A percentile compares a stretch with the other conserved stretches of the same genome.
These are phyloP conservation scores for Trametes versicolor DNA, from an alignment of 1,284 basidiomycete species.

Conservation along the genomic window DNA sequence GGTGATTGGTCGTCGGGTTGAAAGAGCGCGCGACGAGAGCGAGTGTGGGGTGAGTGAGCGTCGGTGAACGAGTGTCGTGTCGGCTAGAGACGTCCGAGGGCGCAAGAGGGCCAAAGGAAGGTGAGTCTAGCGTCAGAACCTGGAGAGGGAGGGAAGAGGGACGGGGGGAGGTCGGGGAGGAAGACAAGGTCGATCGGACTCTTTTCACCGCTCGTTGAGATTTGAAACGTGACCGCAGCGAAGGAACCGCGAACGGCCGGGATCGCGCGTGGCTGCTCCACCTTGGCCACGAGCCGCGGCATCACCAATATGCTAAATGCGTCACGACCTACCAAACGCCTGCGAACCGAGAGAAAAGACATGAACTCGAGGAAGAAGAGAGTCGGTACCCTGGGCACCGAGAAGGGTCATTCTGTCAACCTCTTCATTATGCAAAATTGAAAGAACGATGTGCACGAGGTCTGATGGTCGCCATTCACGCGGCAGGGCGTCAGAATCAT, in stretches of 20 bases:
- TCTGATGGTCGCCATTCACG: too few species aligned
- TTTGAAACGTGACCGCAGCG: conserved; percentile 13
- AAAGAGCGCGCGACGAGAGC: conserved; percentile 12
- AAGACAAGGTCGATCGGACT: conserved; percentile 12
- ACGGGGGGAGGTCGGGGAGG: conserved; percentile 14
- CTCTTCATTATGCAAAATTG: too few species aligned
- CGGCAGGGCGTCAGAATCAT: too few species aligned
- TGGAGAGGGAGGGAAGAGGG: conserved; percentile 1
- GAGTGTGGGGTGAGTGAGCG: conserved; percentile 11
- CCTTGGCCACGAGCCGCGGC: conserved; percentile 11
- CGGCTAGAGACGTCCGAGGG: conserved; percentile 12
- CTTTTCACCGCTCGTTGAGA: conserved; percentile 14
- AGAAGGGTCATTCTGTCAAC: too few species aligned
- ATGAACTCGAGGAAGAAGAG: not conserved
- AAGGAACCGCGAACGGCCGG: conserved; percentile 8
- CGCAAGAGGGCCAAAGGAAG: not conserved
- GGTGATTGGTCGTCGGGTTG: not conserved
- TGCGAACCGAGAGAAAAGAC: not conserved
- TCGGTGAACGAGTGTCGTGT: conserved; percentile 19
- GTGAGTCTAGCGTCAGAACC: not conserved
- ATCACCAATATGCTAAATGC: conserved; percentile 17
- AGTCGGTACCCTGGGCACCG: not conserved
- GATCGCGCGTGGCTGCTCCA: conserved; percentile 18
- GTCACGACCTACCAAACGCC: conserved; percentile 15
- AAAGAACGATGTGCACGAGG: too few species aligned